These are phyloP conservation scores for Stephanodiscus triporus DNA, from an alignment of 108 stramenopile genomes.

Conservation along the genomic window DNA sequence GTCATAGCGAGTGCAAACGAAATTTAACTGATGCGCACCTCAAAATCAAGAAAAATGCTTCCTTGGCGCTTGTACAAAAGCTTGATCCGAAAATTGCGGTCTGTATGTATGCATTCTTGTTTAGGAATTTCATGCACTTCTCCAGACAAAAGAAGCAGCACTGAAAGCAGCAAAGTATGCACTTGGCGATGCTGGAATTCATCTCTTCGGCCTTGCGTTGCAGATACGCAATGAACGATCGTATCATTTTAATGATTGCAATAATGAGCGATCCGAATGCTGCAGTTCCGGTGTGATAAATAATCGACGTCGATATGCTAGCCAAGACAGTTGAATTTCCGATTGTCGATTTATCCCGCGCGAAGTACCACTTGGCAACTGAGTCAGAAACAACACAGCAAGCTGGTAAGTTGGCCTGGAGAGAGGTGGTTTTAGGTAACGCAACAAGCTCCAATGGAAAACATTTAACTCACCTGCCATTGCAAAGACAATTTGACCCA, in stretches of 20 bases:
- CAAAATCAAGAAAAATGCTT: slow-evolving; percentile 86
- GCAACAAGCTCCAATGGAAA: slow-evolving; percentile 33
- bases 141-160: slow-evolving; percentile 91
- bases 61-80: slow-evolving; percentile 79
- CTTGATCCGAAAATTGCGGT: slow-evolving; percentile 88
- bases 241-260: slow-evolving; percentile 89
- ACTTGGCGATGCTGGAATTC: slow-evolving; percentile 71
- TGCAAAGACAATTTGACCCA: slow-evolving; percentile 90
- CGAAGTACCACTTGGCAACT: slow-evolving; percentile 81
- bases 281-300: slow-evolving; percentile 92
- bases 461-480: slow-evolving; percentile 56
- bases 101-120: slow-evolving; percentile 93
- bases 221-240: slow-evolving; percentile 82
- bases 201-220: slow-evolving; percentile 85
- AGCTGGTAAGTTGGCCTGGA: background rate
- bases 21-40: slow-evolving; percentile 29
- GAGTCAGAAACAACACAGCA: slow-evolving; percentile 3
- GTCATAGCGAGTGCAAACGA: background rate
- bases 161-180: slow-evolving; percentile 84
- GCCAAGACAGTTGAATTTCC: slow-evolving; percentile 69
- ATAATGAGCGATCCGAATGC: slow-evolving; percentile 94
- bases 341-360: slow-evolving; percentile 70
- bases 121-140: slow-evolving; percentile 85
- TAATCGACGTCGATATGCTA: slow-evolving; percentile 57
- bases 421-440: background rate